Conservation (phyloP, 2,329 filamentous ascomycete species). For the Colletotrichum tanaceti region DNA sequence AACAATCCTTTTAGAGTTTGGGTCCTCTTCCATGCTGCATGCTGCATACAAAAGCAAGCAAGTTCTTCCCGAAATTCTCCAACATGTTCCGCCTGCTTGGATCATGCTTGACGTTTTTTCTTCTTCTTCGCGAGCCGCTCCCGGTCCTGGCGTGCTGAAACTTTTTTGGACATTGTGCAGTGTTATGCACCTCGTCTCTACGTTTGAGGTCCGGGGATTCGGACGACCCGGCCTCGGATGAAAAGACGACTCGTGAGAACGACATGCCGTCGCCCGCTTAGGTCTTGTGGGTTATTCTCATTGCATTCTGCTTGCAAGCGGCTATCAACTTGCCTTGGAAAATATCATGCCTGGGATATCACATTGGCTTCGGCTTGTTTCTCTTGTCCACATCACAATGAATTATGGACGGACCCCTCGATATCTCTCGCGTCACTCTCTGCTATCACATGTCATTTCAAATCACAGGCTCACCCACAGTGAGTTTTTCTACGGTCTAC, state of each 20-base stretch:
- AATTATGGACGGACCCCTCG: too few relatives aligned
- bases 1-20: neutral
- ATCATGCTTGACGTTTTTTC: slow-evolving; percentile 22
- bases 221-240: slow-evolving; percentile 10
- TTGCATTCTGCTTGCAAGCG: neutral
- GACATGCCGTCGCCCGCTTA: too few relatives aligned
- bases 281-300: neutral
- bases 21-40: neutral
- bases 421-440: too few relatives aligned
- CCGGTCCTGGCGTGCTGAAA: slow-evolving; percentile 23
- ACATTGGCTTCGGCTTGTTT: too few relatives aligned
- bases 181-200: slow-evolving; percentile 26
- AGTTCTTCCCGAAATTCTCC: neutral
- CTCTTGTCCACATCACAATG: too few relatives aligned
- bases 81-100: neutral
- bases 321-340: neutral
- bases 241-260: neutral
- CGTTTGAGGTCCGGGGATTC: slow-evolving; percentile 14
- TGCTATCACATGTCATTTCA: too few relatives aligned
- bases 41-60: neutral
- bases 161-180: neutral
- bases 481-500: too few relatives aligned
- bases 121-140: slow-evolving; percentile 21
- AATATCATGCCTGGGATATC: too few relatives aligned
- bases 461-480: too few relatives aligned